Conservation (phyloP, 148 eudicot genomes). For the Arbutus unedo region DNA sequence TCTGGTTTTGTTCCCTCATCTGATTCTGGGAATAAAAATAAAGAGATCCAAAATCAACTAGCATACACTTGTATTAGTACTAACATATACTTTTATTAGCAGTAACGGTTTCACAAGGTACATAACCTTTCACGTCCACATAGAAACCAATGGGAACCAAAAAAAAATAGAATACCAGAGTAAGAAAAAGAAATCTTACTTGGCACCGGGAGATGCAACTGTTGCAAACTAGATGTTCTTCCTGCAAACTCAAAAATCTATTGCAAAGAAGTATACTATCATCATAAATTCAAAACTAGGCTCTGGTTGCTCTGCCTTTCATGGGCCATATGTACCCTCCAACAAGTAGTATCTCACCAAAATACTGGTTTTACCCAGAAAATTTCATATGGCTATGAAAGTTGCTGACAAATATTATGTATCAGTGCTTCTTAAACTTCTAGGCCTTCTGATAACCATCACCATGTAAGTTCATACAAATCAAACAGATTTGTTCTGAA, state of each 20-base stretch:
- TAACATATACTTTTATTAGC: background rate
- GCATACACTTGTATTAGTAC: conserved; percentile 1
- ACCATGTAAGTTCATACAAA: background rate
- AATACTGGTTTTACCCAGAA: background rate
- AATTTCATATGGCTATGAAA: background rate
- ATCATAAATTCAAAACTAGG: background rate
- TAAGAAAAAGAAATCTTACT: conserved; percentile 48
- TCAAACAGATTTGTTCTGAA: background rate
- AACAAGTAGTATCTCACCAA: background rate
- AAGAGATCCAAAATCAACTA: conserved; percentile 17
- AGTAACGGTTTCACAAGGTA: background rate
- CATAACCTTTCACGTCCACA: background rate
- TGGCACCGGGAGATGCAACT: conserved; percentile 36
- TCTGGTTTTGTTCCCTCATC: conserved; percentile 38
- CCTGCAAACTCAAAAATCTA: conserved; percentile 49
- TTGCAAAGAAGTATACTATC: conserved; percentile 33
- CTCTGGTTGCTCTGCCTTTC: background rate
- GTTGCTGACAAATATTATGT: background rate
- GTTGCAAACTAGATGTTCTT: conserved; percentile 36
- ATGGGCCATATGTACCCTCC: background rate
- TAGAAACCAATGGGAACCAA: background rate
- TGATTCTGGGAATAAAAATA: conserved; percentile 33
- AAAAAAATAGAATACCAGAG: conserved; percentile 2
- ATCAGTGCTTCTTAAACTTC: background rate
- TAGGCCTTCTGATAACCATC: background rate